Percentiles rank a stretch among this genome's conserved stretches.
phyloP scores from a whole-genome alignment of 345 rosid genomes.

The Corchorus olitorius region DNA sequence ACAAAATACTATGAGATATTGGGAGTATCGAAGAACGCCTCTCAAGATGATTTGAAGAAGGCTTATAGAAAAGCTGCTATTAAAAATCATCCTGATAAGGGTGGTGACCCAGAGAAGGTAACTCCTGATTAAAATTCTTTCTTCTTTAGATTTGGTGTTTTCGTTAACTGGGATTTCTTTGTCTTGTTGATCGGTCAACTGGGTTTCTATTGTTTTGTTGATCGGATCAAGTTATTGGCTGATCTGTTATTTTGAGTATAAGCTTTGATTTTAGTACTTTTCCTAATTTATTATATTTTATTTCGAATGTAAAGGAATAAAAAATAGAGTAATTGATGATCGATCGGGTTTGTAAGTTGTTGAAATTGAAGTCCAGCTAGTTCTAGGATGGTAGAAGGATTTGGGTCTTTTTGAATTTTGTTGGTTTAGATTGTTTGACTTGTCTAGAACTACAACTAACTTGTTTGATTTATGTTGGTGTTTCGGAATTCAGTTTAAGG shows the following conservation, averaged over 20 bases:
- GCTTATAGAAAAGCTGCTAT: constrained; percentile 72
- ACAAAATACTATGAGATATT: constrained; percentile 64
- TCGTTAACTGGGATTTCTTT: neutral
- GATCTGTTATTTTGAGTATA: neutral
- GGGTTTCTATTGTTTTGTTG: neutral
- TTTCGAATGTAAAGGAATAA: too few species aligned
- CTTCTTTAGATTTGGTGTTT: neutral
- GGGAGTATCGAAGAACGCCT: constrained; percentile 57
- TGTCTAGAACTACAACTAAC: neutral
- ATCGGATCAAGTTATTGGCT: neutral
- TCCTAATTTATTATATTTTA: neutral
- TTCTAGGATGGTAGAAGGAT: neutral
- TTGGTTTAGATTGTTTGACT: neutral
- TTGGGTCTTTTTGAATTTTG: neutral
- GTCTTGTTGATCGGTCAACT: neutral
- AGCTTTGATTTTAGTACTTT: neutral
- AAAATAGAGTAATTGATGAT: neutral
- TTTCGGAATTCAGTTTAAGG: constrained; percentile 53
- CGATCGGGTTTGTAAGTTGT: neutral
- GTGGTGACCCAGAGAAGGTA: constrained; percentile 77
- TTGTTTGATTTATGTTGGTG: neutral
- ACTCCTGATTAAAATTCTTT: neutral
- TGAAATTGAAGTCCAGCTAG: neutral
- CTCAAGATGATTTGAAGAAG: constrained; percentile 66
- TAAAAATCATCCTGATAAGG: constrained; percentile 76